phyloP scores from a whole-genome alignment of 805 yeast genomes.

The Komagataella phaffii region DNA sequence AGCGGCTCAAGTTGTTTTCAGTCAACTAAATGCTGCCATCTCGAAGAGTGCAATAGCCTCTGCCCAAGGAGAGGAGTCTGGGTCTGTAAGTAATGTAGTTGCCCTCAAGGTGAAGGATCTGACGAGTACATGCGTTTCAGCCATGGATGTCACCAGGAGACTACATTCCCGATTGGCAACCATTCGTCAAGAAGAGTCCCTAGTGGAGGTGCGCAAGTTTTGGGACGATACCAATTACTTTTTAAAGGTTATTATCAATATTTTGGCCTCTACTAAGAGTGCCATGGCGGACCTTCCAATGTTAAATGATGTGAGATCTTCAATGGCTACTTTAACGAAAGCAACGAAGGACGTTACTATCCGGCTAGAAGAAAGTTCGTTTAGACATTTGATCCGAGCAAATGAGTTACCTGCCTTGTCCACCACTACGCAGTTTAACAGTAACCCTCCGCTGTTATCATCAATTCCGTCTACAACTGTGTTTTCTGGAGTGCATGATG shows the following conservation, averaged over 20 bases:
- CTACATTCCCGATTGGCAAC: slow-evolving; percentile 40
- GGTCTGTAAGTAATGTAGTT: slow-evolving; percentile 23
- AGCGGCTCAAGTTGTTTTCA: slow-evolving; percentile 66
- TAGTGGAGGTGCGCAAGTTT: slow-evolving; percentile 44
- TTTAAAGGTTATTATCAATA: slow-evolving; percentile 69
- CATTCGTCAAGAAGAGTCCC: slow-evolving; percentile 25
- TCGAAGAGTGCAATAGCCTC: slow-evolving; percentile 47
- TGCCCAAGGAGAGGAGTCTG: slow-evolving; percentile 20
- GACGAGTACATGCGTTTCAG: slow-evolving; percentile 61
- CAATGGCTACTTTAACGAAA: slow-evolving; percentile 70
- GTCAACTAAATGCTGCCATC: slow-evolving; percentile 58
- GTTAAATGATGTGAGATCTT: slow-evolving; percentile 66
- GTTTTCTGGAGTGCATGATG: slow-evolving; percentile 5
- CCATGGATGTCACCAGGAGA: slow-evolving; percentile 71
- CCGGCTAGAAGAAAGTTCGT: slow-evolving; percentile 39
- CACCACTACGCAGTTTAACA: slow-evolving; percentile 8
- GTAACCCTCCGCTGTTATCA: slow-evolving; percentile 15
- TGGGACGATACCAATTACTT: slow-evolving; percentile 83
- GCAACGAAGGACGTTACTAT: slow-evolving; percentile 88
- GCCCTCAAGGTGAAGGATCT: slow-evolving; percentile 64
- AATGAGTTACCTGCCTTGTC: slow-evolving; percentile 2
- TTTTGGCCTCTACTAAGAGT: slow-evolving; percentile 70
- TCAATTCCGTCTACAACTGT: slow-evolving; percentile 22
- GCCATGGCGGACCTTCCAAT: slow-evolving; percentile 75
- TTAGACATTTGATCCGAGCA: slow-evolving; percentile 2